Base-by-base conservation (phyloP, 2,329 filamentous ascomycete species). In the Chalara sp. region DNA sequence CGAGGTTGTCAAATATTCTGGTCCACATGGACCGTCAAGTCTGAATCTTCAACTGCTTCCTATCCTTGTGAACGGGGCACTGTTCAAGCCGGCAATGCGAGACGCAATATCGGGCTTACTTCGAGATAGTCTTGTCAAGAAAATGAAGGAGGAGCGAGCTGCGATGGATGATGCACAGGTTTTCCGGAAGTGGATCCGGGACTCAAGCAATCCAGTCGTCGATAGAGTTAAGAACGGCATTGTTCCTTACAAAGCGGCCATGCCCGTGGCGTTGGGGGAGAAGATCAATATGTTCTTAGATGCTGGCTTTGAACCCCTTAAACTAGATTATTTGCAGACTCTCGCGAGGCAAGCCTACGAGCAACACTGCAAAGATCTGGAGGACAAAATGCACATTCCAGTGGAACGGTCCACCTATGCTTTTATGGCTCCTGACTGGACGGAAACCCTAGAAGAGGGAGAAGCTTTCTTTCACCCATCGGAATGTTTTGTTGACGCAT, bases 391-490 rank as follows among this genome's bases (percentile, higher is more conserved):
- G 49, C 82, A 81, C 45, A 77, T 89, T 46, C 75, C 71, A 1
- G 68, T 89, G 0, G 74, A 76, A 0, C 72, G 75, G 6, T 86
- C 85, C 0, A 79, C 84, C 0, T 81, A 80, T 44, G 68, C 82
- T 0, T 79, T 76, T 53, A 89, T 89, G 68, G 75, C 87, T 0
- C 77, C 84, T 0, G 87, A 92, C 63, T 87, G 87, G 29, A 68
- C 68, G 0, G 76, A 75, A 0, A 68, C 79, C 0, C 63, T 92
- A 0, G 67, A 77, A 46, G 82, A 85, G 39, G 79, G 78, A 1
- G 82, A 91, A 57, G 73, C 90, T 0, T 83, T 87, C 37, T 60
- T 91, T 0, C 74, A 78, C 0, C 89, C 90, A 55, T 86, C 84
- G 0, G 74, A 31, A 11, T 28, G 47, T 7, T 86, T 88, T 53